phyloP scores from a whole-genome alignment of 2,329 filamentous ascomycete species.

The Neurospora sp. region DNA sequence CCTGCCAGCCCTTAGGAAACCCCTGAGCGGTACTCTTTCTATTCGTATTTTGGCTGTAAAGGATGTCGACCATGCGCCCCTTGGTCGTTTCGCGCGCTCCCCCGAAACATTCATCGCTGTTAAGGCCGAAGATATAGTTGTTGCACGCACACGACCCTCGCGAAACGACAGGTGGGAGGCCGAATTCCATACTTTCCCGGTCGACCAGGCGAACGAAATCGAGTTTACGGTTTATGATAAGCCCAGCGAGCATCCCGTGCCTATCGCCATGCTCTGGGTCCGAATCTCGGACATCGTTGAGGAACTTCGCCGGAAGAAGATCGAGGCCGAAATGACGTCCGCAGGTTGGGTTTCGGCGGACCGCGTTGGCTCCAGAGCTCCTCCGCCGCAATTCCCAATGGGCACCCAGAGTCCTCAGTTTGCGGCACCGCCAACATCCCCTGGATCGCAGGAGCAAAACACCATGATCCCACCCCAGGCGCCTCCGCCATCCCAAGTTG shows the following conservation, averaged over 20 bases:
- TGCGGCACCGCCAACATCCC: slow-evolving; percentile 33
- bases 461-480: slow-evolving; percentile 16
- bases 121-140: slow-evolving; percentile 91
- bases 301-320: slow-evolving; percentile 93
- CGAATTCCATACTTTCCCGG: slow-evolving; percentile 83
- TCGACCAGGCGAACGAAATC: slow-evolving; percentile 97
- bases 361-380: slow-evolving; percentile 61
- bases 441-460: slow-evolving; percentile 23
- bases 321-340: slow-evolving; percentile 89
- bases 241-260: slow-evolving; percentile 77
- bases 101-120: slow-evolving; percentile 94
- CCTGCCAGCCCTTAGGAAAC: slow-evolving; percentile 87
- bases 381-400: slow-evolving; percentile 51
- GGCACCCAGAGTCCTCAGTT: slow-evolving; percentile 37
- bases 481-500: slow-evolving; percentile 32
- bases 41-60: slow-evolving; percentile 82
- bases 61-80: slow-evolving; percentile 88
- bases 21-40: slow-evolving; percentile 82
- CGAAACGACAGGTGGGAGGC: slow-evolving; percentile 86
- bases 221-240: slow-evolving; percentile 98
- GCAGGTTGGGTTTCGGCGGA: slow-evolving; percentile 97
- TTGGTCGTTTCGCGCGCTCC: slow-evolving; percentile 73
- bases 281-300: slow-evolving; percentile 95
- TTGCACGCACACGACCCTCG: slow-evolving; percentile 77
- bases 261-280: slow-evolving; percentile 93